These are phyloP conservation scores for Fusarium duplospermum DNA, from an alignment of 2,329 filamentous ascomycete species.

Conservation along the genomic window DNA sequence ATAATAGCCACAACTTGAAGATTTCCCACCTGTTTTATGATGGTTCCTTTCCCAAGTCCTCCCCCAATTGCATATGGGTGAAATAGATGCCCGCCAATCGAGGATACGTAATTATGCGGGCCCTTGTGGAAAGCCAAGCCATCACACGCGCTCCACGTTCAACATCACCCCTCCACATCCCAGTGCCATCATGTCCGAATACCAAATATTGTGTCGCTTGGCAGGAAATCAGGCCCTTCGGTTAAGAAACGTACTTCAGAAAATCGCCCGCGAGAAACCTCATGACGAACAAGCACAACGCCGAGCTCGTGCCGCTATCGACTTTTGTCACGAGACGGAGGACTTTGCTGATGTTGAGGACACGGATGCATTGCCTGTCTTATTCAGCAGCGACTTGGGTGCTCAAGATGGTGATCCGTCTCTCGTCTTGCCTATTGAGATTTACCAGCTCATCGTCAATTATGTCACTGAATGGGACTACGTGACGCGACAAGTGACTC, in stretches of 20 bases:
- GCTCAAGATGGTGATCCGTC: rapidly evolving
- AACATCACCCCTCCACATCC: background rate
- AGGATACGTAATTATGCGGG: background rate
- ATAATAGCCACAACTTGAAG: background rate
- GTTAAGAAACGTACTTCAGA: background rate
- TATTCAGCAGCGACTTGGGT: no score
- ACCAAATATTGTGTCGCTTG: background rate
- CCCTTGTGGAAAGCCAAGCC: background rate
- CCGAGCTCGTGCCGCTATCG: background rate
- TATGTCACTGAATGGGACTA: background rate
- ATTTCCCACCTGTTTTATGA: background rate
- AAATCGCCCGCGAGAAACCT: background rate
- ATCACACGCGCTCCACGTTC: background rate
- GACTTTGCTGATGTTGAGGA: background rate
- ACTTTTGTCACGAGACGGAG: background rate
- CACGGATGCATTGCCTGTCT: background rate
- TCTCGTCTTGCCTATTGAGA: slow-evolving; percentile 1
- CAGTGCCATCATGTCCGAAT: background rate
- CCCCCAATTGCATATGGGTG: background rate
- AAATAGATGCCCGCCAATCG: background rate
- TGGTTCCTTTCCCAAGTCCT: background rate
- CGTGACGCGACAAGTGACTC: background rate
- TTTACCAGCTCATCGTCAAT: slow-evolving; percentile 12
- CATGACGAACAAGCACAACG: slow-evolving; percentile 4
- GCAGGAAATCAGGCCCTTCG: background rate